phyloP scores from a whole-genome alignment of 352 stramenopile species.

The Phytophthora europaea region DNA sequence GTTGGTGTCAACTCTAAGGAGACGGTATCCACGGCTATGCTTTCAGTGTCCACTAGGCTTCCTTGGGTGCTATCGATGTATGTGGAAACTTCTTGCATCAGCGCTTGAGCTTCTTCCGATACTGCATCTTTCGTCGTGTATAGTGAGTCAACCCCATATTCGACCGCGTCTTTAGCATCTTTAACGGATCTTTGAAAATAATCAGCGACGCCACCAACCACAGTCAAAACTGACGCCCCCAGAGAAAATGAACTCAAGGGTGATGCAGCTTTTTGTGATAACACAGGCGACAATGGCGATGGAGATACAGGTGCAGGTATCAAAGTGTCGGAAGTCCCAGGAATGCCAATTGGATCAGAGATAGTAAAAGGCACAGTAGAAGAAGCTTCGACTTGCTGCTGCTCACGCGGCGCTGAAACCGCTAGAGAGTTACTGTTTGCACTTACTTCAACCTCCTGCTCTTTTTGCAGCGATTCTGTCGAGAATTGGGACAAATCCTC shows the following conservation, averaged over 20 bases:
- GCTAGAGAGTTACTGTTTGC: background rate
- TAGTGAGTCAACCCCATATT: conserved; percentile 78
- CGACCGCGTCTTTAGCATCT: conserved; percentile 78
- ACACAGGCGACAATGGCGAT: conserved; percentile 25
- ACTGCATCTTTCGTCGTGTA: conserved; percentile 78
- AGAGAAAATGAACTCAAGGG: conserved; percentile 61
- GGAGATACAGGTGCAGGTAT: conserved; percentile 8
- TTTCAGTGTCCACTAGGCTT: conserved; percentile 18
- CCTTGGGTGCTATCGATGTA: conserved; percentile 52
- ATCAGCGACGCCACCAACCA: conserved; percentile 73
- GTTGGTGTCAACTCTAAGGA: conserved; percentile 34
- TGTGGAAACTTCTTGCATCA: conserved; percentile 71
- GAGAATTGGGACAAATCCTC: conserved; percentile 12
- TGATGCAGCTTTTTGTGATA: conserved; percentile 35
- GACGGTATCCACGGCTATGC: background rate
- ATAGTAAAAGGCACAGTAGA: background rate
- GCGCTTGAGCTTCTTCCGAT: conserved; percentile 69
- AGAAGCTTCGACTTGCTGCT: conserved; percentile 1
- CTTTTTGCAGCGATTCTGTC: conserved; percentile 6
- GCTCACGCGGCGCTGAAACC: background rate
- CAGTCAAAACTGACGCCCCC: conserved; percentile 68
- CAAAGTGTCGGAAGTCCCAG: conserved; percentile 10
- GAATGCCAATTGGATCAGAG: conserved; percentile 18
- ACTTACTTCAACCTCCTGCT: conserved; percentile 5
- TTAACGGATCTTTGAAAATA: conserved; percentile 80